Conservation (phyloP, 805 yeast species). For the Teunomyces kruisii region DNA sequence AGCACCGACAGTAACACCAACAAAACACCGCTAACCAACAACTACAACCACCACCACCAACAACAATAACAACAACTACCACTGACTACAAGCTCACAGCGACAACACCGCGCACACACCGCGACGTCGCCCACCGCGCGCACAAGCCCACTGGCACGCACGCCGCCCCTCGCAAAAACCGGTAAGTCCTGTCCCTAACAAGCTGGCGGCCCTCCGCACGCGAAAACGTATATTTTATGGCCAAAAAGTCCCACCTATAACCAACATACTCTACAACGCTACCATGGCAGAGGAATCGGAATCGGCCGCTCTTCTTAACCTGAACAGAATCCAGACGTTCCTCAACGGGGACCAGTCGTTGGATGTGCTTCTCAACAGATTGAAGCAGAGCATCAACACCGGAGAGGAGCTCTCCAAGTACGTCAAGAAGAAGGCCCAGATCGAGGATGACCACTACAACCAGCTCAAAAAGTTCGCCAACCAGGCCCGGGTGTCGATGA, state of each 20-base stretch:
- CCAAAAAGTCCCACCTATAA: neutral
- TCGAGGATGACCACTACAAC: slow-evolving; percentile 75
- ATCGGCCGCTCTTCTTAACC: slow-evolving; percentile 24
- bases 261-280: neutral
- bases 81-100: too few species aligned
- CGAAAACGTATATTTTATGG: neutral
- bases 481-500: slow-evolving; percentile 50
- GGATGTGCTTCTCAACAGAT: slow-evolving; percentile 65
- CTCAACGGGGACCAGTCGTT: slow-evolving; percentile 74
- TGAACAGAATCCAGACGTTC: slow-evolving; percentile 50
- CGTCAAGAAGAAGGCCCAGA: slow-evolving; percentile 70
- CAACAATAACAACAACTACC: too few species aligned
- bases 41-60: too few species aligned
- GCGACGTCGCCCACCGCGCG: too few species aligned
- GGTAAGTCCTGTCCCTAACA: too few species aligned
- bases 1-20: too few species aligned
- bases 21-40: too few species aligned
- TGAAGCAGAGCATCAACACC: slow-evolving; percentile 77
- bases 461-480: slow-evolving; percentile 72
- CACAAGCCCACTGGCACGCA: too few species aligned
- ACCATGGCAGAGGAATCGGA: slow-evolving; percentile 6
- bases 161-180: too few species aligned
- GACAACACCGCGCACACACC: too few species aligned
- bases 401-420: slow-evolving; percentile 84
- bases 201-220: neutral